phyloP scores from a whole-genome alignment of 106 monocot species.

The Dioscorea zingiberensis region DNA sequence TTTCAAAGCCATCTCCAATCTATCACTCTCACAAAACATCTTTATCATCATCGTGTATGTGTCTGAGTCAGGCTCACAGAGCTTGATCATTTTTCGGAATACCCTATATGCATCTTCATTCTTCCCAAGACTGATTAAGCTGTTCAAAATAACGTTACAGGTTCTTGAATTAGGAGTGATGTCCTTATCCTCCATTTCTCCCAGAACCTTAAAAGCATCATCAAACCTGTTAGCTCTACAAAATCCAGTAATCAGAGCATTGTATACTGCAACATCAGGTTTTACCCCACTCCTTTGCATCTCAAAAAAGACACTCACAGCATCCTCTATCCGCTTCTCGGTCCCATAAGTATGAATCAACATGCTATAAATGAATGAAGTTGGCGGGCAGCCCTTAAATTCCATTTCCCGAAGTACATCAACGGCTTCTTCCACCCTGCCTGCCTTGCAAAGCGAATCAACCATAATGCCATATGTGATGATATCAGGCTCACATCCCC shows the following conservation, averaged over 20 bases:
- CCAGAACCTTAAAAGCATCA: constrained; percentile 59
- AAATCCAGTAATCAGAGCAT: constrained; percentile 80
- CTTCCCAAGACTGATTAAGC: constrained; percentile 50
- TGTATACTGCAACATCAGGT: constrained; percentile 72
- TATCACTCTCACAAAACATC: constrained; percentile 80
- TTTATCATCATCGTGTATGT: constrained; percentile 99
- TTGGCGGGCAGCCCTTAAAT: constrained; percentile 38
- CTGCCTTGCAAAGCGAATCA: constrained; percentile 79
- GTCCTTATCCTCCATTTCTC: constrained; percentile 64
- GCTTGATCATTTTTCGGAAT: constrained; percentile 70
- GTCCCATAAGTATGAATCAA: constrained; percentile 78
- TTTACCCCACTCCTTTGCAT: constrained; percentile 74
- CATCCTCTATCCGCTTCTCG: constrained; percentile 63
- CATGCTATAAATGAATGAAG: constrained; percentile 80
- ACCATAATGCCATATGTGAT: constrained; percentile 97
- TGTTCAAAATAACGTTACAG: constrained; percentile 73
- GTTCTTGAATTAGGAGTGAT: constrained; percentile 71
- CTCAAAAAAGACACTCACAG: constrained; percentile 64
- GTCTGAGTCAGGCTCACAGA: constrained; percentile 83
- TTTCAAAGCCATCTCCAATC: constrained; percentile 61
- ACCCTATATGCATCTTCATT: constrained; percentile 64
- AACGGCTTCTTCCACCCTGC: constrained; percentile 60
- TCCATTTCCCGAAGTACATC: constrained; percentile 57
- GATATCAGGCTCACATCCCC: constrained; percentile 68
- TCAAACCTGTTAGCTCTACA: constrained; percentile 55